Percentiles rank a stretch among this genome's conserved stretches.
These are phyloP conservation scores for Trichoderma sp. DNA, from an alignment of 2,329 filamentous ascomycete genomes.

Conservation along the genomic window DNA sequence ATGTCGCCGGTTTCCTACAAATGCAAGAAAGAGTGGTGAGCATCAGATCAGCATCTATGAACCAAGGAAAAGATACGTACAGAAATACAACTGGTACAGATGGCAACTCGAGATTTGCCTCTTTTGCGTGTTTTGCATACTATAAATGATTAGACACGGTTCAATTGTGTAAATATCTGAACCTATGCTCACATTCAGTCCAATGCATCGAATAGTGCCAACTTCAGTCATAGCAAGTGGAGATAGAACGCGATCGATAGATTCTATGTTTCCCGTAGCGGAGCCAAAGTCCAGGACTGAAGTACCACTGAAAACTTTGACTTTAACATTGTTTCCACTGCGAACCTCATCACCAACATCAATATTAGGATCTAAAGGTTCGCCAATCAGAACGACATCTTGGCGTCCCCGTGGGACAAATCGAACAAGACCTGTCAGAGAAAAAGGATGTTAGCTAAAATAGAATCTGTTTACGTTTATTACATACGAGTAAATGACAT, in stretches of 20 bases:
- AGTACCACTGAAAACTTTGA: not conserved
- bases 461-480: not conserved
- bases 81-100: not conserved
- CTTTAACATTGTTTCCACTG: not conserved
- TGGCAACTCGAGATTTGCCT: not conserved
- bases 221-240: not conserved
- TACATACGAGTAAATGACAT: not conserved
- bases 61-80: not conserved
- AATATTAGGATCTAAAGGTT: not conserved
- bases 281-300: not conserved
- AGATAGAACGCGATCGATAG: not conserved
- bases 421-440: not conserved
- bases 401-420: not conserved
- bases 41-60: not conserved
- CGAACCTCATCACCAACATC: not conserved
- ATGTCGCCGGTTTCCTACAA: not conserved
- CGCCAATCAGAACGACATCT: not conserved
- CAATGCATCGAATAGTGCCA: not conserved
- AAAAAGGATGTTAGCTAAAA: not conserved
- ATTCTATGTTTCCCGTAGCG: not conserved
- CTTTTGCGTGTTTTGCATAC: not conserved
- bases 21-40: not conserved
- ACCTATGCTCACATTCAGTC: not conserved
- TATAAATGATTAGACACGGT: not conserved
- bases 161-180: not conserved